Evolutionary conservation across 768 basidiomycete genomes (phyloP), one percentile per base, ranked within the genome.

Genomic region (Lactifluus echinatus): DNA sequence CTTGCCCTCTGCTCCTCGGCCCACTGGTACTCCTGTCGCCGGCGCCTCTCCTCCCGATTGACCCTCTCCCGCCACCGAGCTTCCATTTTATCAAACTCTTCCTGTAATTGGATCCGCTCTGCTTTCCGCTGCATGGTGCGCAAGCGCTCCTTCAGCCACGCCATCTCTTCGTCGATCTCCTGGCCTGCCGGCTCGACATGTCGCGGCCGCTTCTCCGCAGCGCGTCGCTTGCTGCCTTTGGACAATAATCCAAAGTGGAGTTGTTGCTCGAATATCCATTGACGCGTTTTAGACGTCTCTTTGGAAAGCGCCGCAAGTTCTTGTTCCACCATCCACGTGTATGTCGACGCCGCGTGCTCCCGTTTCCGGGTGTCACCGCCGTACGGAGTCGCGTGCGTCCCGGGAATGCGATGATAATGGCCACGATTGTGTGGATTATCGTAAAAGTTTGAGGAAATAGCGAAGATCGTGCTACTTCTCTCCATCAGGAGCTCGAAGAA

Each of bases 191-290:
- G 11, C 28, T 46, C 31, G 24, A 23, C 45, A 10, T 51, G 43
- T 47, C 58, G 43, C n/a, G 19, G 44, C 12, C 43, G 43, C 23
- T 55, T 55, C 44, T 34, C 31, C 11, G 48, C 37, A 3, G 44
- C 21, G 47, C 55, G 48, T 24, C 31, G 34, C 29, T 52, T 31
- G 36, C 34, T 34, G 19, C 4, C 43, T 43, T 49, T 54, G 48
- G 46, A 45, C 7, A 55, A 46, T 31, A 60, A 24, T 5, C 53
- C 60, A 50, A 62, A 51, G 45, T 63, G 44, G 49, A 39, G 66
- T 68, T 81, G 83, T 64, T 83, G 81, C 62, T 82, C 76, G 46
- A 75, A 68, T 48, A 87, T 79, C 86, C 87, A 87, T 53, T 78
- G 75, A 52, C 84, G 80, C 31, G 81, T 82, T 63, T 76, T 79